Percentiles rank a stretch among this genome's conserved stretches.
Evolutionary conservation across 768 basidiomycete species (phyloP).

Genomic region (Podaxis mareebaensis): DNA sequence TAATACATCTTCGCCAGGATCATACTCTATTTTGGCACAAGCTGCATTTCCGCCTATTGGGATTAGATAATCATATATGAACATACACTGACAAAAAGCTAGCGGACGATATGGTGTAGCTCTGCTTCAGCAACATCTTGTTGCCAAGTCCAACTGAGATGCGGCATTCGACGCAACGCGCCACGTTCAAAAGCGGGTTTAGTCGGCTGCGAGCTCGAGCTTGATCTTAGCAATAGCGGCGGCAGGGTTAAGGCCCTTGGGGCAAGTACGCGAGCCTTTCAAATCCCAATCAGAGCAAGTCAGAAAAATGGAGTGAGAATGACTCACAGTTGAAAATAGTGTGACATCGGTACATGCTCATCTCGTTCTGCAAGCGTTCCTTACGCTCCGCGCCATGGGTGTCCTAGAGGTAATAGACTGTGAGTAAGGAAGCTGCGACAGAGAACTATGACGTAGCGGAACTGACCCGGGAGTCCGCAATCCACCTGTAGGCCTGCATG

Average conservation of each 20-base stretch:
- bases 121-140: not conserved
- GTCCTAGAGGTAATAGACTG: constrained; percentile 49
- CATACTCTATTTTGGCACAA: constrained; percentile 83
- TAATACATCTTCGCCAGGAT: constrained; percentile 49
- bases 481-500: constrained; percentile 98
- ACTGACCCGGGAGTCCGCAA: constrained; percentile 89
- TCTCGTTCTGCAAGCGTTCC: constrained; percentile 92
- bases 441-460: constrained; percentile 3
- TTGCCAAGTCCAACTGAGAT: not conserved
- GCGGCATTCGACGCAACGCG: not conserved
- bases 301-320: constrained; percentile 8
- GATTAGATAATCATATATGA: not conserved
- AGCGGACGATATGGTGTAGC: not conserved
- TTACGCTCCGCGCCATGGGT: constrained; percentile 75
- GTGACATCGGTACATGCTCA: constrained; percentile 97
- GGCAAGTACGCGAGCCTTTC: constrained; percentile 89
- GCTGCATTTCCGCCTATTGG: constrained; percentile 78
- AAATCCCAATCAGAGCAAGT: not conserved
- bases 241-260: constrained; percentile 94
- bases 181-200: constrained; percentile 20
- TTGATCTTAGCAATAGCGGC: constrained; percentile 93
- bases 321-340: constrained; percentile 93
- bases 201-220: constrained; percentile 81
- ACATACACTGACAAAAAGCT: constrained; percentile 4
- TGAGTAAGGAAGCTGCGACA: not conserved